Evolutionary conservation across 75 land plant species (phyloP), one percentile per base, ranked within the genome.

Genomic region (Cunninghamia lanceolata): DNA sequence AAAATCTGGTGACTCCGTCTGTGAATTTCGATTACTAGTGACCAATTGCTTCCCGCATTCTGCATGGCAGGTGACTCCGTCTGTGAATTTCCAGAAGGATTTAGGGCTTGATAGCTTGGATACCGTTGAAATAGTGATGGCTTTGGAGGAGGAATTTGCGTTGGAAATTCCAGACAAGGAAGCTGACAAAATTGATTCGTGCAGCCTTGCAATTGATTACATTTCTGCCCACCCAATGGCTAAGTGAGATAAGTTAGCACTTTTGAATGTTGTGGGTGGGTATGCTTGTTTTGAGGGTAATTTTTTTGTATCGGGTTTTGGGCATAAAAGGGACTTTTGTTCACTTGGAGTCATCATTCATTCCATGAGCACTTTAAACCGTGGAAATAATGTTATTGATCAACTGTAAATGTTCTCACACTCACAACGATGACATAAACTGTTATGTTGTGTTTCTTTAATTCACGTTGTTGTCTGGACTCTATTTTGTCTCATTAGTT

Each of bases 211-310:
- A 2, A 93, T 96, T 80, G 98, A 96, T 85, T 96, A 92, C 90
- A 88, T 96, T 81, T 90, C 92, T 70, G 83, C 90, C 46, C 98
- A 96, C 89, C 98, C 98, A 63, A 90, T 92, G 93, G 88, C 94
- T 39, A 83, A 83, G 63, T 83, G 47, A 83, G 36, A 73, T 13
- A 10, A 73, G 75, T 10, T 13, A 34, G 9, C 34, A 38, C 36
- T 32, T 73, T 73, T 73, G 75, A 34, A 30, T 73, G 9, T 34
- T 73, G 34, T 73, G 75, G 36, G 34, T 73, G 75, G 36, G 13
- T 73, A 63, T 63, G 68, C 25, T 25, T 63, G n/a, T 63, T 28
- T 73, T 11, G 75, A 11, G 75, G 70, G 36, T 73, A 34, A 10
- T 73, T 73, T 73, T 43, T 34, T 73, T 73, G 36, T 14, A 11